Base-by-base conservation (phyloP, 805 yeast species). In the Scheffersomyces ergatensis region DNA sequence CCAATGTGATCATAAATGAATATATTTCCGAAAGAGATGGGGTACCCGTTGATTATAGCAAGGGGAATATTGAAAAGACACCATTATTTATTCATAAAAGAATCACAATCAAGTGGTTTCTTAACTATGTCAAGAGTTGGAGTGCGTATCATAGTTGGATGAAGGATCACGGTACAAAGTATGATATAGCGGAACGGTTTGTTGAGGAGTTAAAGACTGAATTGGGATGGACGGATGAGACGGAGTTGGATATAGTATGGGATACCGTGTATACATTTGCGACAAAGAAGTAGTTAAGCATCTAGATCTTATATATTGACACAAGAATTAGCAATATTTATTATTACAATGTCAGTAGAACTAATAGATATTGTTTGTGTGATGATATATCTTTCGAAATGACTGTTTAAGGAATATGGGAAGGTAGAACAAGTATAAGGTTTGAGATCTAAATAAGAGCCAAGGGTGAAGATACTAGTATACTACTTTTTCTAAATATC, bases 261-360 rank as follows among this genome's bases (percentile, higher is more conserved):
- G 76, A 76, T 2, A 78, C 87, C 0, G 74, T 76, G 26, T 78
- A 76, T 51, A 67, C 72, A 3, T 67, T 79, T 51, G 77, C 80
- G 2, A 54, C 60, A 31, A 63, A 55, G 37, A 45, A 17, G 12
- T n/a, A n/a, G n/a, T n/a, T n/a, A n/a, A n/a, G n/a, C n/a, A n/a
- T n/a, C n/a, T n/a, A n/a, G n/a, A n/a, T n/a, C n/a, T n/a, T n/a
- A n/a, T n/a, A n/a, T n/a, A n/a, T n/a, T n/a, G n/a, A n/a, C n/a
- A n/a, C n/a, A n/a, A n/a, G n/a, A n/a, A n/a, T n/a, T n/a, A n/a
- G n/a, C n/a, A n/a, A n/a, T n/a, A n/a, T n/a, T n/a, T n/a, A n/a
- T n/a, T n/a, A n/a, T n/a, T n/a, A n/a, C n/a, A n/a, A n/a, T n/a
- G n/a, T n/a, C n/a, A n/a, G n/a, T n/a, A n/a, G n/a, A n/a, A n/a